Evolutionary conservation across 83 land plant species (phyloP).

Genomic region (Picea abies): DNA sequence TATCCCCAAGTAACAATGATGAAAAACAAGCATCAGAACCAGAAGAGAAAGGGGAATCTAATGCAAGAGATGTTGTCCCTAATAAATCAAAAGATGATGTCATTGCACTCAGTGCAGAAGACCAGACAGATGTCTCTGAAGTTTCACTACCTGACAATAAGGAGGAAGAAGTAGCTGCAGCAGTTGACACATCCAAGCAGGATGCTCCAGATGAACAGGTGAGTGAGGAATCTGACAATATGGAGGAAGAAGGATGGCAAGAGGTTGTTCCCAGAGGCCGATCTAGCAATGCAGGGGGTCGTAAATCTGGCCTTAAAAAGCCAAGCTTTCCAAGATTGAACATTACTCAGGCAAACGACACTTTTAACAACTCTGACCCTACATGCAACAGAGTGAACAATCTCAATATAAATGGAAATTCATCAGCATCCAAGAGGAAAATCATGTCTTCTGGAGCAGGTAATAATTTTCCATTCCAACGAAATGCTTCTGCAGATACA

Average conservation of each 20-base stretch:
- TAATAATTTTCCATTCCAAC: conserved; percentile 19
- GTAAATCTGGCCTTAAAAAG: conserved; percentile 46
- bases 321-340: conserved; percentile 51
- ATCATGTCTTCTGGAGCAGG: conserved; percentile 15
- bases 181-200: conserved; percentile 30
- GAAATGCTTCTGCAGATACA: conserved; percentile 30
- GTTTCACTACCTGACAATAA: conserved; percentile 2
- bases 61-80: not conserved
- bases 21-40: not conserved
- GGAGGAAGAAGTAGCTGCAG: conserved; percentile 72
- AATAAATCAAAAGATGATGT: conserved; percentile 4
- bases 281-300: conserved; percentile 30
- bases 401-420: not conserved
- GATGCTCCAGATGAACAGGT: conserved; percentile 18
- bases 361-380: conserved; percentile 6
- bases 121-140: conserved; percentile 5
- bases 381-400: not conserved
- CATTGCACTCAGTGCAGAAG: not conserved
- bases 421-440: conserved; percentile 47
- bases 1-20: not conserved
- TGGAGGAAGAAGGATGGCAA: conserved; percentile 93
- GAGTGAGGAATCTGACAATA: not conserved
- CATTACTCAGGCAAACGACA: conserved; percentile 33
- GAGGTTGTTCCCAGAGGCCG: conserved; percentile 81
- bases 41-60: conserved; percentile 1